Conservation (phyloP, 2,329 filamentous ascomycete genomes). For the Exophiala viscosa region DNA sequence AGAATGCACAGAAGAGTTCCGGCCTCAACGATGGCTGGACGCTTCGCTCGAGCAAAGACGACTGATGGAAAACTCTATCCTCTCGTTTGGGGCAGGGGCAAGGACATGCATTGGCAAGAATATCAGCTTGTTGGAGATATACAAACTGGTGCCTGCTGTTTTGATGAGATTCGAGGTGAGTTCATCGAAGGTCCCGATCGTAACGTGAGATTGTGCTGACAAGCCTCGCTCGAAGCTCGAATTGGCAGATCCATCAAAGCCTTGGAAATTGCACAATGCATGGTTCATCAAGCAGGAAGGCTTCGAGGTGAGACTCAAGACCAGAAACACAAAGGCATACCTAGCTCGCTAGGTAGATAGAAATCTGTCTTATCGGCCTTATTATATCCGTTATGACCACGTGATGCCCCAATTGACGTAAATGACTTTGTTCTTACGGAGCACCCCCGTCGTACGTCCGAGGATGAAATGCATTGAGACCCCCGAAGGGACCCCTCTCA, state of each 20-base stretch:
- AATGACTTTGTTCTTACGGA: neutral
- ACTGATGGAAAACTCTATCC: conserved; percentile 46
- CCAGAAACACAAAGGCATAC: neutral
- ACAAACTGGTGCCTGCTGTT: conserved; percentile 28
- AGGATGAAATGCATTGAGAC: neutral
- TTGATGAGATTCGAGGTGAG: conserved; percentile 21
- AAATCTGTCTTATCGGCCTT: neutral
- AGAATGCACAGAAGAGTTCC: conserved; percentile 36
- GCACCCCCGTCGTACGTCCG: too few relatives aligned
- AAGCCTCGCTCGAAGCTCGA: conserved; percentile 7
- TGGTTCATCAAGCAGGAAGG: conserved; percentile 25
- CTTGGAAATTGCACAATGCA: conserved; percentile 20
- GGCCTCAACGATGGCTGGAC: conserved; percentile 67
- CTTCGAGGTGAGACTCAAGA: conserved; percentile 14
- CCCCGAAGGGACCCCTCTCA: too few relatives aligned
- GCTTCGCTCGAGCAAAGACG: conserved; percentile 36
- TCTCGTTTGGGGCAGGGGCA: conserved; percentile 49
- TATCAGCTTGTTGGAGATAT: conserved; percentile 28
- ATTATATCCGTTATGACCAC: neutral
- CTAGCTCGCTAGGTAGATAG: neutral
- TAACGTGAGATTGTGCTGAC: neutral
- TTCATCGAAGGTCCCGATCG: neutral
- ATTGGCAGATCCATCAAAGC: conserved; percentile 11
- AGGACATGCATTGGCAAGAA: conserved; percentile 38
- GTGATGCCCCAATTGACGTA: neutral